Evolutionary conservation across 2,329 filamentous ascomycete genomes (phyloP).

Genomic region (Verticillium alfalfae): DNA sequence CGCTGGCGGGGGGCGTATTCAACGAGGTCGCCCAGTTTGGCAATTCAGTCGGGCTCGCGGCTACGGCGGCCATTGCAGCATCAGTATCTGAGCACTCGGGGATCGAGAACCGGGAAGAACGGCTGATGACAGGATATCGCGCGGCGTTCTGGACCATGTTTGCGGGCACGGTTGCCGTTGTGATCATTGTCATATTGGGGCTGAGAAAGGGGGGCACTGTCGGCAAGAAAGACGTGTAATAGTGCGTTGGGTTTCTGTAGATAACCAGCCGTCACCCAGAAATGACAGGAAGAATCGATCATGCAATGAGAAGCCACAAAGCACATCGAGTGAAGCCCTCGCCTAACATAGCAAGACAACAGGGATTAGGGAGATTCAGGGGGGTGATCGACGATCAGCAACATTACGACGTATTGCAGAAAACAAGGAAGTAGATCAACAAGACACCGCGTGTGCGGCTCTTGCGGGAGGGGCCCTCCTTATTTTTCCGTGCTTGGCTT

Average conservation of each 20-base stretch:
- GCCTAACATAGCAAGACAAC: neutral
- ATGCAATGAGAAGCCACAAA: too few species aligned
- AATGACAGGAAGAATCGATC: neutral
- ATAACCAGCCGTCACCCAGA: too few species aligned
- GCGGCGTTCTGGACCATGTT: conserved; percentile 50
- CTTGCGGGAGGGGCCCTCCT: neutral
- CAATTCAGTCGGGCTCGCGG: conserved; percentile 43
- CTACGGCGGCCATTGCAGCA: conserved; percentile 41
- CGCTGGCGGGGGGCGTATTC: conserved; percentile 55
- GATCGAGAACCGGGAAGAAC: neutral
- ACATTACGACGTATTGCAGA: neutral
- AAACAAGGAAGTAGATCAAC: neutral
- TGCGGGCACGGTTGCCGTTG: conserved; percentile 31
- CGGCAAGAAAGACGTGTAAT: conserved; percentile 32
- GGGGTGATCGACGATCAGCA: neutral
- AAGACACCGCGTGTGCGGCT: neutral
- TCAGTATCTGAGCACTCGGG: conserved; percentile 20
- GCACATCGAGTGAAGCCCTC: neutral
- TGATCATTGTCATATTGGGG: conserved; percentile 31
- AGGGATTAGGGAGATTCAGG: neutral
- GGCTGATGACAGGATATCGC: conserved; percentile 43
- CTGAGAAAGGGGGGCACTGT: conserved; percentile 40
- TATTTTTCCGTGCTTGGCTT: neutral
- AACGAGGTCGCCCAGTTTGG: conserved; percentile 55
- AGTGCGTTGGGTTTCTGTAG: neutral